phyloP scores from a whole-genome alignment of 129 eudicot species.

The Silybum marianum region DNA sequence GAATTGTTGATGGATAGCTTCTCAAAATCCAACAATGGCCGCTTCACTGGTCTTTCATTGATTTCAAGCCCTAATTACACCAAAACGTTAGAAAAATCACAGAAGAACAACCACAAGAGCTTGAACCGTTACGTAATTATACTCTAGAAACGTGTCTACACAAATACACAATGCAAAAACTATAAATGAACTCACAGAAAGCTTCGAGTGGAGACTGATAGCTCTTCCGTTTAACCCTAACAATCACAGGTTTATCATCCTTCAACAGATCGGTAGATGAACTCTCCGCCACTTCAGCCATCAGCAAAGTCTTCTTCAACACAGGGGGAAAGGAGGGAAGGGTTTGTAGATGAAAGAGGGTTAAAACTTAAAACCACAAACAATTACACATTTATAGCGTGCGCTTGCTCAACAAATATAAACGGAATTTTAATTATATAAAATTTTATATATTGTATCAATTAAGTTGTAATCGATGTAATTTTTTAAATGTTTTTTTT shows the following conservation, averaged over 20 bases:
- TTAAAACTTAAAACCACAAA: no score
- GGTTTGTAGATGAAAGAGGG: not conserved
- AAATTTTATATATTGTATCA: no score
- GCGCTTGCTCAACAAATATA: no score
- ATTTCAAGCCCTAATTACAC: constrained; percentile 84
- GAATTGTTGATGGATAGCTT: constrained; percentile 69
- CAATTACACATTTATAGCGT: not conserved
- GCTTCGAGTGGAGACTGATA: constrained; percentile 87
- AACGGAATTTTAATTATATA: no score
- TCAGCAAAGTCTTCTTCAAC: not conserved
- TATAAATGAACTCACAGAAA: constrained; percentile 50
- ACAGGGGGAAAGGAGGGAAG: not conserved
- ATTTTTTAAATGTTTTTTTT: no score
- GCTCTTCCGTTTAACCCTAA: constrained; percentile 83
- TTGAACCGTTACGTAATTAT: not conserved
- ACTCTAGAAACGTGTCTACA: not conserved
- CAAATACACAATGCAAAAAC: not conserved
- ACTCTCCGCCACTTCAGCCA: constrained; percentile 35
- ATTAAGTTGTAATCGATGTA: no score
- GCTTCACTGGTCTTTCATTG: constrained; percentile 78
- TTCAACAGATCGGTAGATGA: constrained; percentile 33
- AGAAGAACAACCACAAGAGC: not conserved
- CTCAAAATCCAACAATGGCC: constrained; percentile 71
- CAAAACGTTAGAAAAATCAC: not conserved
- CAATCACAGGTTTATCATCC: constrained; percentile 66